phyloP scores from a whole-genome alignment of 305 asterid genomes.

The Fraxinus dipetala region DNA sequence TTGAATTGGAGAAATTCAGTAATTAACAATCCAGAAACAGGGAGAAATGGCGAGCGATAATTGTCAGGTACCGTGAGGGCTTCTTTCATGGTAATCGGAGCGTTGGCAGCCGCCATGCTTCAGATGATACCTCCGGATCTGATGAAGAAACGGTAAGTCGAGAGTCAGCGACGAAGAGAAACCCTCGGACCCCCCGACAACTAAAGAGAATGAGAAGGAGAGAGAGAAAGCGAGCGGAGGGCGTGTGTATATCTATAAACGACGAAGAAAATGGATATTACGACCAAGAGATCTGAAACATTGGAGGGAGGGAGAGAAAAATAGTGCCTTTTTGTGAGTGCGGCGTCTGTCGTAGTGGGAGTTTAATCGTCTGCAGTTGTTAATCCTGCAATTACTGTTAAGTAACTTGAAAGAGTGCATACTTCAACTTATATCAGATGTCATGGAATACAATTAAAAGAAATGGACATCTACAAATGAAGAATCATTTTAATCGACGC shows the following conservation, averaged over 20 bases:
- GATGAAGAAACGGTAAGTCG: constrained; percentile 14
- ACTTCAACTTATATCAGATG: too few relatives aligned
- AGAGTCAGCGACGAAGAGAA: neutral
- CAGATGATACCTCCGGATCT: constrained; percentile 42
- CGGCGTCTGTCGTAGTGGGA: neutral
- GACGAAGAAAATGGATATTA: neutral
- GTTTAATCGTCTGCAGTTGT: neutral
- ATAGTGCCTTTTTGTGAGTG: neutral
- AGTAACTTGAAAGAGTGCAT: too few relatives aligned
- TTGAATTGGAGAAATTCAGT: constrained; percentile 8
- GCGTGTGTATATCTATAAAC: neutral
- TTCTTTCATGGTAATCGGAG: constrained; percentile 67
- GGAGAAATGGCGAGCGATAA: constrained; percentile 1
- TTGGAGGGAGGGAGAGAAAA: neutral
- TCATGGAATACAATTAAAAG: too few relatives aligned
- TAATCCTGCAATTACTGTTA: neutral
- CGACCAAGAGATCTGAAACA: neutral
- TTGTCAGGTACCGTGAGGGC: constrained; percentile 48
- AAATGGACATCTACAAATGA: too few relatives aligned
- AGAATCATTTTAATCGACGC: neutral
- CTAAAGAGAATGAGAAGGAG: neutral
- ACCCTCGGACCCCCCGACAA: neutral
- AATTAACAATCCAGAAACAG: constrained; percentile 11
- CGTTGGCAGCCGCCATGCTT: constrained; percentile 66
- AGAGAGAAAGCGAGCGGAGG: neutral